phyloP scores from a whole-genome alignment of 2,329 filamentous ascomycete species.

The Aspergillus uvarum region DNA sequence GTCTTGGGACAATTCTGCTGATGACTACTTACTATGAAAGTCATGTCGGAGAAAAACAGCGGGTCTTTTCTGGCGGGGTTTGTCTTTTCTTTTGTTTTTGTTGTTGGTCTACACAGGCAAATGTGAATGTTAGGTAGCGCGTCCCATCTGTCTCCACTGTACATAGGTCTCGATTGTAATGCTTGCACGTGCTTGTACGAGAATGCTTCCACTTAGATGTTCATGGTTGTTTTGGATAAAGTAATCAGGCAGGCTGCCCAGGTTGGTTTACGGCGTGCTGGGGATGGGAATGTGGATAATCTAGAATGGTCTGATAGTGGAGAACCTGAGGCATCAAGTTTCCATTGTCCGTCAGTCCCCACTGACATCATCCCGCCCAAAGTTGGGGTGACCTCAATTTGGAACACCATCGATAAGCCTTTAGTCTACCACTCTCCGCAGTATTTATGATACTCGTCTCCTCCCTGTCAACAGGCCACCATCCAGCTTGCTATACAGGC shows the following conservation, averaged over 20 bases:
- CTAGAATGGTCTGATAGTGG: no score
- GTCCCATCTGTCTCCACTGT: not conserved
- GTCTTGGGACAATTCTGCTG: constrained; percentile 7
- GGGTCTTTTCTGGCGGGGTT: not conserved
- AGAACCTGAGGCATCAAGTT: no score
- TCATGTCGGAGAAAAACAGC: not conserved
- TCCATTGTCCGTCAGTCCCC: no score
- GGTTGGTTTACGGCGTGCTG: not conserved
- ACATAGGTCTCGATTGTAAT: no score
- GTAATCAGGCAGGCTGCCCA: no score
- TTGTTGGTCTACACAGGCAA: not conserved
- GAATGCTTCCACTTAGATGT: not conserved
- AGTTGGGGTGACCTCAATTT: not conserved
- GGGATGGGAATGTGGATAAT: no score
- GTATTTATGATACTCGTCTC: no score
- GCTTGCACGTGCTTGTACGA: not conserved
- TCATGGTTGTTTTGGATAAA: no score
- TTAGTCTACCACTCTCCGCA: no score
- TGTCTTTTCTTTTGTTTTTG: not conserved
- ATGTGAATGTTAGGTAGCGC: not conserved
- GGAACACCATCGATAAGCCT: no score
- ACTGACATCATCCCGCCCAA: constrained; percentile 12
- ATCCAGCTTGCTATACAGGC: not conserved
- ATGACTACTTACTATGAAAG: not conserved
- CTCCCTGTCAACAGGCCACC: no score